Conservation (phyloP, 2,329 filamentous ascomycete genomes). For the Aspergillus fischeri region DNA sequence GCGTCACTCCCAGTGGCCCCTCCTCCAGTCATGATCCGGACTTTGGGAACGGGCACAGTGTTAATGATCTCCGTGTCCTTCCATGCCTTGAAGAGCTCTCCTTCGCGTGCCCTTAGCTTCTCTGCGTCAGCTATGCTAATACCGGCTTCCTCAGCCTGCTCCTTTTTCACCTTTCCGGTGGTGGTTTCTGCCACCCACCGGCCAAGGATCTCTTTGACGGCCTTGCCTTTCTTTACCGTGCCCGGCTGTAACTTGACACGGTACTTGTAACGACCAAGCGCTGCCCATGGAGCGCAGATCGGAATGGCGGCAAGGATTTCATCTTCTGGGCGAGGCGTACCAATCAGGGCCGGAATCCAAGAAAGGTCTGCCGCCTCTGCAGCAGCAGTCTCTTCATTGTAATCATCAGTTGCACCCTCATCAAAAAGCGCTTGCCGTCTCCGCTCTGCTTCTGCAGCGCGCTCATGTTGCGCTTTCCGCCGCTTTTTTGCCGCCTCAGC, state of each 20-base stretch:
- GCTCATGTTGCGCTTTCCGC: slow-evolving; percentile 73
- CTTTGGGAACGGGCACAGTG: slow-evolving; percentile 72
- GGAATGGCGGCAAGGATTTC: slow-evolving; percentile 62
- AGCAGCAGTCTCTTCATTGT: slow-evolving; percentile 53
- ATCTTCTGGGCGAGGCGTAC: slow-evolving; percentile 73
- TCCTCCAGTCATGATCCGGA: slow-evolving; percentile 71
- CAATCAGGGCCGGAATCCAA: slow-evolving; percentile 66
- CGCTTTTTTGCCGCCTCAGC: slow-evolving; percentile 68
- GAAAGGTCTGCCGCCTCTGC: slow-evolving; percentile 46
- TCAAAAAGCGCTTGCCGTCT: slow-evolving; percentile 71
- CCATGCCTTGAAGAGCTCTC: slow-evolving; percentile 76
- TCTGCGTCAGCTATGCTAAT: slow-evolving; percentile 57
- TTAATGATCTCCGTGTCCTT: slow-evolving; percentile 81
- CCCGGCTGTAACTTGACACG: slow-evolving; percentile 94
- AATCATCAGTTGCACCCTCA: slow-evolving; percentile 60
- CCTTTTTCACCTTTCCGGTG: slow-evolving; percentile 42
- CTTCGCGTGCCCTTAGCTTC: slow-evolving; percentile 77
- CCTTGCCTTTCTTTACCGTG: slow-evolving; percentile 86
- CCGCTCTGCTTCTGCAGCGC: slow-evolving; percentile 58
- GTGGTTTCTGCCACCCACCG: slow-evolving; percentile 67
- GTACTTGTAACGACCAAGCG: slow-evolving; percentile 72
- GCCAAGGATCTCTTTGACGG: slow-evolving; percentile 82
- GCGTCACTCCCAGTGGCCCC: slow-evolving; percentile 43
- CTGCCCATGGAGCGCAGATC: slow-evolving; percentile 61
- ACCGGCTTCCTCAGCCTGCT: slow-evolving; percentile 55